Evolutionary conservation across 1,284 basidiomycete species (phyloP), one percentile per base, ranked within the genome.

Genomic region (Volvariella volvacea): DNA sequence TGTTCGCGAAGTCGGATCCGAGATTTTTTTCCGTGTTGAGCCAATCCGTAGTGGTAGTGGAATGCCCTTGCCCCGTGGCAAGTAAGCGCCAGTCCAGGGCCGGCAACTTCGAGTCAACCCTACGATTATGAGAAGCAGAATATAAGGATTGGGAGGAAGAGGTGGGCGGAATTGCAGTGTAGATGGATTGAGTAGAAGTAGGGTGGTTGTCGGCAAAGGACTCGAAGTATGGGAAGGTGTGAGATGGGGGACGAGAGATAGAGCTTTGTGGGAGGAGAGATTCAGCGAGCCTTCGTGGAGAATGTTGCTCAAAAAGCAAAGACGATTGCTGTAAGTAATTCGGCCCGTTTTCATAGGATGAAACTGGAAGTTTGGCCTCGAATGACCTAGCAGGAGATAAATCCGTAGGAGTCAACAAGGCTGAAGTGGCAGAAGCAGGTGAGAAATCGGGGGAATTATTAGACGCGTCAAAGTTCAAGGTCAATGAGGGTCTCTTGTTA

Each of bases 351-450:
- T 81, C 79, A 52, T 74, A 77, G 15, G 70, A 63, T 36, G 34
- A 15, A 32, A 69, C 62, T 49, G 71, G 68, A 41, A 75, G 54
- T 56, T 80, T 81, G 42, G 69, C 56, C 49, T 82, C 78, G 52
- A 79, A 77, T 22, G 70, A 61, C 52, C 75, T 73, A 44, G 74
- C 73, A 21, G 81, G 83, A 9, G 83, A 84, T 46, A 78, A 66
- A 52, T 86, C 83, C 30, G 79, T 77, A 1, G 83, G 83, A 1
- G 82, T 85, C 47, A 81, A 62, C 31, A 83, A 68, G 16, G 76
- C 72, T 39, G 82, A 82, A 10, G 78, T 70, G 1, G 74, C 78
- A 39, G 82, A 83, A 42, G 76, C 73, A 19, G 82, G 83, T 22
- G 82, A 85, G 49, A 83, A 69, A 53, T 83, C 77, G 1, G 83